phyloP scores from a whole-genome alignment of 129 eudicot species.

The Escallonia herrerae region DNA sequence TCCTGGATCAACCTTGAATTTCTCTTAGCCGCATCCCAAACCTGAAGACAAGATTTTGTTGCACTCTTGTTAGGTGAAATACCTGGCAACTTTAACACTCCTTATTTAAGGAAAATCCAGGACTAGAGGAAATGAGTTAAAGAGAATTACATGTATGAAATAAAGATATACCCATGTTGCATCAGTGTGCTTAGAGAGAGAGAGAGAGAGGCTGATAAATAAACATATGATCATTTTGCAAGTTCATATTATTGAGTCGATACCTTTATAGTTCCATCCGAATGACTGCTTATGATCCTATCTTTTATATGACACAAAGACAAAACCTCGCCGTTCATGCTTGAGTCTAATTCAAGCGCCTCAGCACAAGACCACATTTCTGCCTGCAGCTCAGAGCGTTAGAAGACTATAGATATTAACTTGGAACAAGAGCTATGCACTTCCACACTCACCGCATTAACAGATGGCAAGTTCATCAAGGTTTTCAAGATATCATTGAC shows the following conservation, averaged over 20 bases:
- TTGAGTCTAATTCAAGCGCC: conserved; percentile 49
- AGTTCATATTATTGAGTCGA: conserved; percentile 2
- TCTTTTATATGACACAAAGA: conserved; percentile 45
- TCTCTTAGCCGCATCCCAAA: conserved; percentile 66
- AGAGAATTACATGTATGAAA: not conserved
- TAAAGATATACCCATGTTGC: not conserved
- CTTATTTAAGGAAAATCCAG: not conserved
- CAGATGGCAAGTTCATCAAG: conserved; percentile 60
- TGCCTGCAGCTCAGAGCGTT: conserved; percentile 34
- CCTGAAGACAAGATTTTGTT: conserved; percentile 26
- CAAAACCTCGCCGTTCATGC: conserved; percentile 64
- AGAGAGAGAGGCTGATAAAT: not conserved
- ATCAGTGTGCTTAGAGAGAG: not conserved
- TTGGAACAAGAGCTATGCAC: not conserved
- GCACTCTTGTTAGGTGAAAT: not conserved
- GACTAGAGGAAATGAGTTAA: not conserved
- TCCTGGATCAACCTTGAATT: conserved; percentile 57
- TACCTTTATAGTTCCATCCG: conserved; percentile 84
- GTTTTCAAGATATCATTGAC: conserved; percentile 60
- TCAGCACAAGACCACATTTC: conserved; percentile 68
- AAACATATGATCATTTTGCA: not conserved
- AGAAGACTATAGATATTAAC: not conserved
- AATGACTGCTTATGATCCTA: conserved; percentile 64
- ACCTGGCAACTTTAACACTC: not conserved
- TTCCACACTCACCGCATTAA: conserved; percentile 52